Conservation (phyloP, 345 rosid genomes). For the Nasturtium officinale region DNA sequence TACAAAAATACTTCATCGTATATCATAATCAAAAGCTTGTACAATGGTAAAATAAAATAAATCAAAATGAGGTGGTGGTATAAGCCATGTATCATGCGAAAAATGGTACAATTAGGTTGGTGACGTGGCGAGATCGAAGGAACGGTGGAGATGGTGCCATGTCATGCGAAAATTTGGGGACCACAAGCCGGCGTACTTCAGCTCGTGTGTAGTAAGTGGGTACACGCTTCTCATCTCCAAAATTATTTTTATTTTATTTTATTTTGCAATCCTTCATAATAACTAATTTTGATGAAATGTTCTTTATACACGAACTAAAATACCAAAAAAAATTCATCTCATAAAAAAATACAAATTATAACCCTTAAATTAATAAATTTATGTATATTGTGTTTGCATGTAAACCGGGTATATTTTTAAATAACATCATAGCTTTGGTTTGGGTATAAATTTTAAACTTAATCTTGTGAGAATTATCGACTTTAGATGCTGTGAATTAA, state of each 20-base stretch:
- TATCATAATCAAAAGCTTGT: background rate
- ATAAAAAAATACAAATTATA: too few species aligned
- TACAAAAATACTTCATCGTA: too few species aligned
- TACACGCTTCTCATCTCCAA: background rate
- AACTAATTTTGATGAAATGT: background rate
- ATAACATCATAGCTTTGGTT: too few species aligned
- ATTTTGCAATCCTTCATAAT: background rate
- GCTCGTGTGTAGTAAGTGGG: background rate
- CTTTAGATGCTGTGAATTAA: too few species aligned
- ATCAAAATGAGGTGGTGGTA: background rate
- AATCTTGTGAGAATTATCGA: too few species aligned
- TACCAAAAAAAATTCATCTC: too few species aligned
- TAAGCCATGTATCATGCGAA: background rate
- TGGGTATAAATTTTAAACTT: too few species aligned
- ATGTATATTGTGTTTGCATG: too few species aligned
- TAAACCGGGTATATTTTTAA: too few species aligned
- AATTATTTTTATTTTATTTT: background rate
- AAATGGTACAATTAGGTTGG: background rate
- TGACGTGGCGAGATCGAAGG: constrained; percentile 9
- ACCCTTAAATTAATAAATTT: too few species aligned
- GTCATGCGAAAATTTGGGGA: background rate
- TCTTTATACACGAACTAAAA: background rate
- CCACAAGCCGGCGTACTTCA: constrained; percentile 17
- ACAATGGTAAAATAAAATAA: too few species aligned
- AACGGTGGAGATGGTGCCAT: constrained; percentile 9